Evolutionary conservation across 208 protist species (phyloP).

Genomic region (Trypanosoma platydactyli): DNA sequence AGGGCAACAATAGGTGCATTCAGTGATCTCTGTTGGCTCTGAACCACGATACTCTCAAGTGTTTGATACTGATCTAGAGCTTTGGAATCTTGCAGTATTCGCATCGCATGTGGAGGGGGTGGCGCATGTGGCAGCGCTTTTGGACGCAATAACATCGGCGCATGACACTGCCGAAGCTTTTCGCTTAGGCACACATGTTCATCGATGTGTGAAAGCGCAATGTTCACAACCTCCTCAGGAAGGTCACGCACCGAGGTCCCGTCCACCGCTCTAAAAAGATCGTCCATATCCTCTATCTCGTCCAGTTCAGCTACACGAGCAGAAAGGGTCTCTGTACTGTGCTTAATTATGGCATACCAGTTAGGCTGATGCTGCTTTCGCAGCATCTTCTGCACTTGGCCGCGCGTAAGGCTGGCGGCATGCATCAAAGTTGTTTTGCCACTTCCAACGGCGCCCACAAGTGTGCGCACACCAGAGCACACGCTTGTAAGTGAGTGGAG

Average conservation of each 20-base stretch:
- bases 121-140: constrained; percentile 13
- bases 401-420: constrained; percentile 50
- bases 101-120: constrained; percentile 9
- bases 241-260: constrained; percentile 25
- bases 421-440: constrained; percentile 75
- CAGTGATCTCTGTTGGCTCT: constrained; percentile 48
- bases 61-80: constrained; percentile 18
- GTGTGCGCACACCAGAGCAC: constrained; percentile 18
- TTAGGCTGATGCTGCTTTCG: constrained; percentile 62
- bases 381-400: constrained; percentile 44
- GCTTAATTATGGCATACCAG: constrained; percentile 42
- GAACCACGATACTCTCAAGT: constrained; percentile 33
- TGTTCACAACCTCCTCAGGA: constrained; percentile 41
- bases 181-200: constrained; percentile 39
- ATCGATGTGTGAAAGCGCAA: constrained; percentile 32
- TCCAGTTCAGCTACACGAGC: constrained; percentile 10
- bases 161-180: constrained; percentile 53
- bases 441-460: constrained; percentile 66
- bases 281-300: constrained; percentile 26
- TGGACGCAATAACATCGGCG: constrained; percentile 59
- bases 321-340: constrained; percentile 33
- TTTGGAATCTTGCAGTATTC: constrained; percentile 20
- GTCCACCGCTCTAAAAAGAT: constrained; percentile 32
- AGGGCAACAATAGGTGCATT: constrained; percentile 54
- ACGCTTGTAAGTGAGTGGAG: constrained; percentile 41